Evolutionary conservation across 1,284 basidiomycete genomes (phyloP).

Genomic region (Athelia sp.): DNA sequence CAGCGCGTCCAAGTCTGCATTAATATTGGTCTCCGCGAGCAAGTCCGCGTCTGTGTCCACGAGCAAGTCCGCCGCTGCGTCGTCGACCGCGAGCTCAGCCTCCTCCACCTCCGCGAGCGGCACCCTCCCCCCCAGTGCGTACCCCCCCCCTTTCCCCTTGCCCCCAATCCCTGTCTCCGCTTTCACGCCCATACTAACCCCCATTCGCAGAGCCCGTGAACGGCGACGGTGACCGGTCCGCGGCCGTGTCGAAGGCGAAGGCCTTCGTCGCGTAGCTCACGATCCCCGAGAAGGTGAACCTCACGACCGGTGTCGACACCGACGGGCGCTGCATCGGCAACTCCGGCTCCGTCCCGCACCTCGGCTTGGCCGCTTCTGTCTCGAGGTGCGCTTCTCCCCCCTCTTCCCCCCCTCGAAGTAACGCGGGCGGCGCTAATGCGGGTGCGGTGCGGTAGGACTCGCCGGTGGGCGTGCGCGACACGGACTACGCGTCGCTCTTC

Average conservation of each 20-base stretch:
- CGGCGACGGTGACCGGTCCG: constrained; percentile 8
- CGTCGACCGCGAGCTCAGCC: neutral
- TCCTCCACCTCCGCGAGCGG: neutral
- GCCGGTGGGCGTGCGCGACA: constrained; percentile 23
- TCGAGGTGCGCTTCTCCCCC: too few relatives aligned
- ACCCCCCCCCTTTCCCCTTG: neutral
- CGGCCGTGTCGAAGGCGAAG: constrained; percentile 12
- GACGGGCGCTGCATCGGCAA: constrained; percentile 42
- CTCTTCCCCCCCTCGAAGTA: too few relatives aligned
- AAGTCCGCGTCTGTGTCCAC: neutral
- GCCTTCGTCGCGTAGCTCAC: constrained; percentile 10
- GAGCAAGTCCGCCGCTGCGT: too few relatives aligned
- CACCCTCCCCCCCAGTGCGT: neutral
- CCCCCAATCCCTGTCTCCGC: too few relatives aligned
- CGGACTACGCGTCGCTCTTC: constrained; percentile 12
- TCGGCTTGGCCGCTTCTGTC: constrained; percentile 8
- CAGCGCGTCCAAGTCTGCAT: too few relatives aligned
- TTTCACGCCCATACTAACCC: neutral
- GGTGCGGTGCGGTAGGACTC: too few relatives aligned
- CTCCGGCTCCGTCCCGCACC: constrained; percentile 22
- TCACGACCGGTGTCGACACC: constrained; percentile 25
- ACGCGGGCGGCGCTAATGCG: too few relatives aligned
- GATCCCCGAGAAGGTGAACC: constrained; percentile 23
- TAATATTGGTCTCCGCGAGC: too few relatives aligned
- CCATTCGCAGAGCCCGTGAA: constrained; percentile 6